Base-by-base conservation (phyloP, 2,329 filamentous ascomycete species). In the Botrytis elliptica region DNA sequence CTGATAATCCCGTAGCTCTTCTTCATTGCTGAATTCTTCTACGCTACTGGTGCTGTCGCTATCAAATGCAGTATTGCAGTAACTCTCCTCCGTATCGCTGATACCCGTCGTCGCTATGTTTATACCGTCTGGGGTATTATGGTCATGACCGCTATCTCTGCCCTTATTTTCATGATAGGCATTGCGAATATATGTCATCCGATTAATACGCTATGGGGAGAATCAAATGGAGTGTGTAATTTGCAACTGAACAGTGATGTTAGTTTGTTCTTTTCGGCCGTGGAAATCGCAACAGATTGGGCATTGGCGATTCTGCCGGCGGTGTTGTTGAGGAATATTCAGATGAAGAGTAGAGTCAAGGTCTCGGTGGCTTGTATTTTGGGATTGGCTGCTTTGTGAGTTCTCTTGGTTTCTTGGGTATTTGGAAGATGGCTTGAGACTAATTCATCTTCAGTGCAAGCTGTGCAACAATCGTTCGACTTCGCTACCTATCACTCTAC, bases 401-500 rank as follows among this genome's bases (percentile, higher is more conserved):
- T 77, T 38, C 42, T 62, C 12, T 49, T 49, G 42, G 22, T 14
- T 52, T 16, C 49, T 55, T 16, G 12, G 9, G 38, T 20, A 16
- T 9, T 33, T 38, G 14, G 16, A 40, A 40, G 16, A 22, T 40
- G 46, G 12, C 14, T 40, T 22, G 9, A 10, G 16, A 74, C 71
- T 78, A 44, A 77, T 74, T 38, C 16, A 63, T 29, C 66, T 63
- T 74, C 71, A 80, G 81, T 72, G 79, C 82, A 71, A 82, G 82
- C 55, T 81, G 82, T 76, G 81, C 81, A 38, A 83, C 81, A 22
- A 82, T 84, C 60, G 78, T 85, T 70, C 83, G 84, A n/a, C 83
- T 85, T 25, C 82, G 83, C 25, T 86, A 82, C 75, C 81, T 84
- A 38, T 82, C 82, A 52, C 80, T 82, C 20, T 83, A 85, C 73